Evolutionary conservation across 2,329 filamentous ascomycete species (phyloP), one percentile per base, ranked within the genome.

Genomic region (Penicillium crustosum): DNA sequence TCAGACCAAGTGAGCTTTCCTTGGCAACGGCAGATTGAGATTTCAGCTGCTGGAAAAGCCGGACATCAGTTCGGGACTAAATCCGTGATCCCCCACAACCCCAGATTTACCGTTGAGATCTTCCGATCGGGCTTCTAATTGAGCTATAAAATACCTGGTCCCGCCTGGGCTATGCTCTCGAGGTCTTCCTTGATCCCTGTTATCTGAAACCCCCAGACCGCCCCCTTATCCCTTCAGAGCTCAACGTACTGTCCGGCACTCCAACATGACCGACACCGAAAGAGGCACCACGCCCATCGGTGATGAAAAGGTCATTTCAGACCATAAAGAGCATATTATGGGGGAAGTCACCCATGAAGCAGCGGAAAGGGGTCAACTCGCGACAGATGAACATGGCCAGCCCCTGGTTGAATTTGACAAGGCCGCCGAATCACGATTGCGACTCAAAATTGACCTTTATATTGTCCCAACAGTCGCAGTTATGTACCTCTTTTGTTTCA

Each of bases 401-500:
- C 68, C 82, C 0, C 73, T 83, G 3, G 70, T 85, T 13, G 63
- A 78, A n/a, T 83, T 86, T 62, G 85, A 88, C 62, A 74, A 78
- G 3, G 78, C 73, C 29, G 84, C 82, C 2, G 88, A 89, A 68
- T 71, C 79, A 8, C 81, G 77, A 51, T 77, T 90, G 25, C 78
- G 86, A 8, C 73, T 75, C 66, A 90, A 90, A 70, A 85, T 90
- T 48, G 88, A 90, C 65, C 64, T 88, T 6, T 82, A 78, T 64
- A 82, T 89, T 44, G 78, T 90, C 0, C 88, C 88, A 0, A 88
- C 85, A 0, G 86, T 89, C 0, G 76, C 86, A 0, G 57, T 89
- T 0, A 75, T 90, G 4, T 90, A 90, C 65, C 79, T 90, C 0
- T 89, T 90, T 66, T 89, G 87, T 74, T 90, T 89, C 73, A 89